Conservation (phyloP, 768 basidiomycete genomes). For the Tricholoma bakamatsutake region DNA sequence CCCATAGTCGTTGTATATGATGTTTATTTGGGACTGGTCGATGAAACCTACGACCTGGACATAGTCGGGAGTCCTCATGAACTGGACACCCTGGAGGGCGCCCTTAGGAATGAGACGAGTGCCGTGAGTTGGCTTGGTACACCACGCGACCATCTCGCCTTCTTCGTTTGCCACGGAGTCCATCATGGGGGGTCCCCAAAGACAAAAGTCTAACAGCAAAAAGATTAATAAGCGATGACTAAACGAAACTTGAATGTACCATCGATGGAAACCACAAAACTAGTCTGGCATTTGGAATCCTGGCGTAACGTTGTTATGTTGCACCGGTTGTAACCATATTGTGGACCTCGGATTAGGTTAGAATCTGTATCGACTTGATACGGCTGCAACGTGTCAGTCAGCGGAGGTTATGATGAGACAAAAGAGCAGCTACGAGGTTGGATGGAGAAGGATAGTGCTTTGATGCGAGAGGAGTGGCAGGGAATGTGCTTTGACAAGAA, state of each 20-base stretch:
- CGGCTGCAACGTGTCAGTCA: constrained; percentile 18
- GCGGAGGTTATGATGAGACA: not conserved
- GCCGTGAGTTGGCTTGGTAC: constrained; percentile 56
- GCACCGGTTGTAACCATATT: constrained; percentile 62
- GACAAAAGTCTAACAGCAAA: constrained; percentile 45
- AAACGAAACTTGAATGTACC: constrained; percentile 26
- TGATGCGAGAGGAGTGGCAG: constrained; percentile 33
- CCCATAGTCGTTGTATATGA: constrained; percentile 48
- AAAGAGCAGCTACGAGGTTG: constrained; percentile 25
- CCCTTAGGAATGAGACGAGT: constrained; percentile 58
- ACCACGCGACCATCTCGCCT: constrained; percentile 61
- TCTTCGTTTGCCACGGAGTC: constrained; percentile 54
- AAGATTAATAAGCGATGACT: not conserved
- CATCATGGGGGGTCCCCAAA: constrained; percentile 45
- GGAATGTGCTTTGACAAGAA: constrained; percentile 25
- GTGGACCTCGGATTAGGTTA: constrained; percentile 30
- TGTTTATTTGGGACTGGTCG: constrained; percentile 49
- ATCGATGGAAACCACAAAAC: no score
- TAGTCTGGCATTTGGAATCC: constrained; percentile 59
- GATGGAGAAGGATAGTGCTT: constrained; percentile 37
- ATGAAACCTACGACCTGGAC: constrained; percentile 51
- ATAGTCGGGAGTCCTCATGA: constrained; percentile 47
- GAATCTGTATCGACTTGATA: constrained; percentile 33
- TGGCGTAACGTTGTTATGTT: constrained; percentile 62
- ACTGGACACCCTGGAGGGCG: constrained; percentile 51